Evolutionary conservation across 2,329 filamentous ascomycete species (phyloP), one percentile per base, ranked within the genome.

Genomic region (Sclerotinia spermophila): DNA sequence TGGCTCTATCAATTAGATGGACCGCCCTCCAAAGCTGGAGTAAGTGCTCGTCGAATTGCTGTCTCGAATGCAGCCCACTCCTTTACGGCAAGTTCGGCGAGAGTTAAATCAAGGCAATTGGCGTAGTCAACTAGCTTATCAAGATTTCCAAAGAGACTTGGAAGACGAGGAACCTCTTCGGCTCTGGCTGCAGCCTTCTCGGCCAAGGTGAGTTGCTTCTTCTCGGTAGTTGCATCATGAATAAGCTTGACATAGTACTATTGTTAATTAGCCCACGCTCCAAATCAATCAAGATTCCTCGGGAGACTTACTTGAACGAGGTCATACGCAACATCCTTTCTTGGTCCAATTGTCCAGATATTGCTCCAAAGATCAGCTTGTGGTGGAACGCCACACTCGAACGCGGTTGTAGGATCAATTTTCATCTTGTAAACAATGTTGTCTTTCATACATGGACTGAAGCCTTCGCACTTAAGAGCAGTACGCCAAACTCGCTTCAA

Each of bases 361-460:
- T 87, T 83, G 35, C 80, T 77, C 87, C 87, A 90, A 45, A 79
- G 73, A 27, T 82, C 73, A 1, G 86, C 82, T 67, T 81, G 82
- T 6, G 80, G 81, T 1, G 87, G 86, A 76, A 85, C 81, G 61
- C 83, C 83, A 74, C 82, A 84, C 33, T 81, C 78, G 8, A 76
- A 77, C 64, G 80, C 80, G 24, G 73, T 60, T 0, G 82, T 79
- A 0, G 74, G 38, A 0, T 76, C 56, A 72, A 87, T 75, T 24
- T 78, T 77, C 3, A 80, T 80, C n/a, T 82, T 67, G 67, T 75
- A 82, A 10, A 85, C 82, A 73, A 90, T 82, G 74, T 87, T 84
- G 74, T 89, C 86, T 79, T 90, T 90, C 81, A 87, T 86, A n/a
- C 84, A 72, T 1, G 85, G 81, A 5, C 86, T 88, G 77, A 91